Percentiles rank a stretch among this genome's conserved stretches.
phyloP scores from a whole-genome alignment of 805 yeast genomes.

The Komagataella phaffii region DNA sequence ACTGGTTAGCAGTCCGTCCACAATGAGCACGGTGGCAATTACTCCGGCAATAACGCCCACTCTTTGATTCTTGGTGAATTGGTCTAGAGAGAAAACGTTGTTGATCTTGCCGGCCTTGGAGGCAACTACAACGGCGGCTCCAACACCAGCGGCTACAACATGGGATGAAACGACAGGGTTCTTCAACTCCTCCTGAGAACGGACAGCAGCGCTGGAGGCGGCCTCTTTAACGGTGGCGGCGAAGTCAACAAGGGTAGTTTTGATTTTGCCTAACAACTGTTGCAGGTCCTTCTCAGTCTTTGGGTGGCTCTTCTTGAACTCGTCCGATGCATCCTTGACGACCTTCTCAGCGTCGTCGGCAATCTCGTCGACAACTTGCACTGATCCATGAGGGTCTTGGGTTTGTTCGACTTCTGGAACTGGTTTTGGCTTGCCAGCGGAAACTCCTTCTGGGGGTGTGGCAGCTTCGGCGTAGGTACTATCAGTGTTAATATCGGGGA shows the following conservation, averaged over 20 bases:
- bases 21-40: slow-evolving; percentile 36
- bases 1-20: slow-evolving; percentile 39
- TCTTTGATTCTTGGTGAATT: slow-evolving; percentile 2
- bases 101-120: slow-evolving; percentile 36
- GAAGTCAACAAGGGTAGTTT: slow-evolving; percentile 2
- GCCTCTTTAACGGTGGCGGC: slow-evolving; percentile 9
- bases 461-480: background rate
- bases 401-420: background rate
- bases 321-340: slow-evolving; percentile 17
- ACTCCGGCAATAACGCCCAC: slow-evolving; percentile 23
- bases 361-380: slow-evolving; percentile 8
- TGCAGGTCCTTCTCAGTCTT: slow-evolving; percentile 8
- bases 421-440: background rate
- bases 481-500: background rate
- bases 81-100: slow-evolving; percentile 5
- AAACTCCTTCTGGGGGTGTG: background rate
- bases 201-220: background rate
- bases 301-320: slow-evolving; percentile 12
- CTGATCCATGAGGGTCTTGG: background rate
- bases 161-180: slow-evolving; percentile 53
- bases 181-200: slow-evolving; percentile 28
- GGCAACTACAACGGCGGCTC: slow-evolving; percentile 32
- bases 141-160: slow-evolving; percentile 21
- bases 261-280: slow-evolving; percentile 10
- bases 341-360: slow-evolving; percentile 17